A percentile compares a stretch with the other conserved stretches of the same genome.
Conservation (phyloP, 345 rosid genomes). For the Citrus australasica region DNA sequence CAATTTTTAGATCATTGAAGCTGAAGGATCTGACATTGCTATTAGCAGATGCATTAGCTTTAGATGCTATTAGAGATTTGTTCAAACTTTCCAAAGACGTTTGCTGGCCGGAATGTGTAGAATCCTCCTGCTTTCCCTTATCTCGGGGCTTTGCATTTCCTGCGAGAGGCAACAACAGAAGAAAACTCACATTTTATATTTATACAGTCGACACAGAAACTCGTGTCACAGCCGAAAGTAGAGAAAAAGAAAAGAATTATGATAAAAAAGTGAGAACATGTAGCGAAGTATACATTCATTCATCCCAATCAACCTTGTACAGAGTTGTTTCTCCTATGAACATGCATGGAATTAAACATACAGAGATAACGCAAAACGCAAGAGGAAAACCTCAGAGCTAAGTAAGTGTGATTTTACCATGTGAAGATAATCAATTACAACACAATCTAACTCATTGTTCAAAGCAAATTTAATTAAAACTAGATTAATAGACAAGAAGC, state of each 20-base stretch:
- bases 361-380: neutral
- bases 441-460: neutral
- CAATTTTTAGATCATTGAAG: slow-evolving; percentile 50
- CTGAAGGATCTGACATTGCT: slow-evolving; percentile 50
- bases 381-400: neutral
- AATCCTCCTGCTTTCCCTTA: slow-evolving; percentile 25
- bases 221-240: neutral
- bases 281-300: neutral
- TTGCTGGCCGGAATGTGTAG: slow-evolving; percentile 3
- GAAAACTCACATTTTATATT: neutral
- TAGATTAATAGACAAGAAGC: neutral
- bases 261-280: neutral
- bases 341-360: neutral
- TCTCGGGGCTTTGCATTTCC: slow-evolving; percentile 26
- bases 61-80: slow-evolving; percentile 14
- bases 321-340: neutral
- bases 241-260: neutral
- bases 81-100: slow-evolving; percentile 21
- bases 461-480: neutral
- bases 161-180: neutral
- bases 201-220: neutral
- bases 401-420: neutral
- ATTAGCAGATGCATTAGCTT: slow-evolving; percentile 22
- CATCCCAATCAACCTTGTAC: neutral
- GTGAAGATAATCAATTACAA: neutral